A percentile compares a stretch with the other conserved stretches of the same genome.
phyloP scores from a whole-genome alignment of 139 green algal species.

The Desmodesmus armatus region DNA sequence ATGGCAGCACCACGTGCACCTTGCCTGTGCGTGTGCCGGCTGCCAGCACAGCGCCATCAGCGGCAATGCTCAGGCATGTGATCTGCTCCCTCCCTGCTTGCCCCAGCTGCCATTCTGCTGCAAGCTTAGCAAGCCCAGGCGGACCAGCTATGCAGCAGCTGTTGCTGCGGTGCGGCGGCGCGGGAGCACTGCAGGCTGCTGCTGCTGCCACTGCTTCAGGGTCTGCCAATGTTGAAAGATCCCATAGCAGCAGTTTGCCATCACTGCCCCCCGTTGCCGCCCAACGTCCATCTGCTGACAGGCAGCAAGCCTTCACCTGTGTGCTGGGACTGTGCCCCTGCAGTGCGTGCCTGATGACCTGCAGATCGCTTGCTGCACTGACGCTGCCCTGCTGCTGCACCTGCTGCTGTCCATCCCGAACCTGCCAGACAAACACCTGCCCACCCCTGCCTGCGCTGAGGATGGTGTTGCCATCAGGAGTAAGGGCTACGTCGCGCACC shows the following conservation, averaged over 20 bases:
- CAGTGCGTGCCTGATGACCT: background rate
- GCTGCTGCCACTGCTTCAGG: conserved; percentile 1
- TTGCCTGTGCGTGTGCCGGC: conserved; percentile 27
- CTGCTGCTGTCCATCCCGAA: background rate
- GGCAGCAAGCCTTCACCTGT: conserved; percentile 38
- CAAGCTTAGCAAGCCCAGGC: too few relatives aligned
- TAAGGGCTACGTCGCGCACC: conserved; percentile 19
- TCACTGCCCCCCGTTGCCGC: conserved; percentile 21
- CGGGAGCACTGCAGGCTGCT: background rate
- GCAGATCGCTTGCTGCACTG: too few relatives aligned
- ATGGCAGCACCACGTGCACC: background rate
- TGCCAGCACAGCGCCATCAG: conserved; percentile 11
- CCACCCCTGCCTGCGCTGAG: conserved; percentile 29
- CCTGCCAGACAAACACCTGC: conserved; percentile 24
- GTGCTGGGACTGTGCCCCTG: conserved; percentile 7
- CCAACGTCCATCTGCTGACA: conserved; percentile 13
- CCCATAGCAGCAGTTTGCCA: conserved; percentile 31
- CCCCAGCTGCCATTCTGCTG: too few relatives aligned
- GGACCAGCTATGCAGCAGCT: too few relatives aligned
- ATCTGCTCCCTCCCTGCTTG: background rate
- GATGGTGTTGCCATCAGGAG: background rate
- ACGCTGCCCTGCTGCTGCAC: background rate
- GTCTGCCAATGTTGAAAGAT: conserved; percentile 13
- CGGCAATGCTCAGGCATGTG: background rate
- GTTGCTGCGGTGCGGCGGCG: too few relatives aligned